Evolutionary conservation across 2,329 filamentous ascomycete genomes (phyloP), one percentile per base, ranked within the genome.

Genomic region (Hymenoscyphus fraxineus): DNA sequence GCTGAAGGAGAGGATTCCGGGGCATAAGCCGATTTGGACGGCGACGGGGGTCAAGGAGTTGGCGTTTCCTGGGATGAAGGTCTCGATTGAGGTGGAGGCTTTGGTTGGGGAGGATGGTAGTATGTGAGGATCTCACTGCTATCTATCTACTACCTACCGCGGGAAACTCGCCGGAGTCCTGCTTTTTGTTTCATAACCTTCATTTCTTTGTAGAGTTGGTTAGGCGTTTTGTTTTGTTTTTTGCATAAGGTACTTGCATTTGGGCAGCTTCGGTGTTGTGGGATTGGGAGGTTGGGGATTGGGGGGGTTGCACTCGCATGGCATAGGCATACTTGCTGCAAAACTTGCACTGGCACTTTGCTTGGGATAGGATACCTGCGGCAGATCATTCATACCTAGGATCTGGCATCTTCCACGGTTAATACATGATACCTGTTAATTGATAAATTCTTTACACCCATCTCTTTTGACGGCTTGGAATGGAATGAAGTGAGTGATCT

Each of bases 41-140:
- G 35, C 22, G 2, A 12, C 22, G 16, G 47, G 51, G 31, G 47
- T 61, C 1, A 32, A 38, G 19, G 38, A 56, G n/a, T 40, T 56
- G 55, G 39, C 32, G 32, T 32, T 62, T 62, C 39, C 51, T 4
- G 31, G 13, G 4, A 62, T 62, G 51, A 22, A 7, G 60, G 22
- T 57, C 58, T 32, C 40, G n/a, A 57, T 60, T 60, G 59, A 60
- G 41, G 59, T 60, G 32, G 59, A 51, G 59, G 59, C 59, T 41
- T 32, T 31, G n/a, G 27, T 41, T 15, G 40, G 39, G 5, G n/a
- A 59, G 57, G 55, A 51, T 51, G 47, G 47, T 12, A 22, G 47
- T 12, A 22, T 51, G 47, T 51, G 19, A 51, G 19, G 6, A 10
- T 51, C 19, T 22, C 19, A 22, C 44, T 51, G 22, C 22, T 27